Evolutionary conservation across 768 basidiomycete species (phyloP), one percentile per base, ranked within the genome.

Genomic region (Mycena kentingensis): DNA sequence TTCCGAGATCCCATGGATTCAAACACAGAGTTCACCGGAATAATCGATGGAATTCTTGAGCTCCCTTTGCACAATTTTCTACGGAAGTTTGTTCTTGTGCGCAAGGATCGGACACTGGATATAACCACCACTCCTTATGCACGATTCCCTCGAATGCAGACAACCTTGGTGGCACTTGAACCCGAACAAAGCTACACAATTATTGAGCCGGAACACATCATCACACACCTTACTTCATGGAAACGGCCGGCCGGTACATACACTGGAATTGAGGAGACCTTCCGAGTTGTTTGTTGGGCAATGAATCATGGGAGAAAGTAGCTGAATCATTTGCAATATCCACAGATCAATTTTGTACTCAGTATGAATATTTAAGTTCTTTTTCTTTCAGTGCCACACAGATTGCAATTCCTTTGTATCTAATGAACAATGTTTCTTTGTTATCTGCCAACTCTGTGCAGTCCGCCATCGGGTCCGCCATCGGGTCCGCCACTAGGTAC

Each of bases 251-350:
- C 37, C 24, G 22, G 19, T 2, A 42, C 26, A 16, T 51, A 51
- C 37, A n/a, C n/a, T n/a, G 3, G 16, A 5, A 31, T 37, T 5
- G 2, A 19, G 1, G 34, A 34, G 24, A 28, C 44, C 28, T 32
- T 44, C 16, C 12, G 51, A 21, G 16, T 29, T 6, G 45, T 56
- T n/a, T 56, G 55, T 26, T 56, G 55, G 55, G 55, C 49, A 48
- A n/a, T 56, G 25, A 52, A 56, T 24, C 49, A 18, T 25, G 55
- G 55, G 7, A n/a, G n/a, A n/a, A n/a, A n/a, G n/a, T n/a, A n/a
- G n/a, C n/a, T n/a, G n/a, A n/a, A n/a, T n/a, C n/a, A n/a, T n/a
- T n/a, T n/a, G n/a, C n/a, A n/a, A n/a, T n/a, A n/a, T n/a, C n/a
- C n/a, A n/a, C n/a, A n/a, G n/a, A n/a, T n/a, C n/a, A n/a, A n/a